Percentiles rank a stretch among this genome's conserved stretches.
These are phyloP conservation scores for Nitzschia palea DNA, from an alignment of 108 stramenopile genomes.

Conservation along the genomic window DNA sequence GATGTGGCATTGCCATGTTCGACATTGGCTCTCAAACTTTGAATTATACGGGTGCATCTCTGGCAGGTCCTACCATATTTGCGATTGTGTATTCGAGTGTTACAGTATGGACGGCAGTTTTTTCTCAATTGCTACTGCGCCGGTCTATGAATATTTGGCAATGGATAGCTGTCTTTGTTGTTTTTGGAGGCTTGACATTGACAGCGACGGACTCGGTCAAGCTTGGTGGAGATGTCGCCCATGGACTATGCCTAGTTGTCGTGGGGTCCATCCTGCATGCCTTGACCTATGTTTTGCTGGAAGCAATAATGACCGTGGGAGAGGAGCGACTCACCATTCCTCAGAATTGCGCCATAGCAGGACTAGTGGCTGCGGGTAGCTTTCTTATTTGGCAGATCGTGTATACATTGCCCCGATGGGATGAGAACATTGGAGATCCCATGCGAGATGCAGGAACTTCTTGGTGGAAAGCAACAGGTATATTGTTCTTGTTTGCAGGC, in stretches of 20 bases:
- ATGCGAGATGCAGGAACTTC: conserved; percentile 62
- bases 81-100: conserved; percentile 72
- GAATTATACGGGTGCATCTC: conserved; percentile 66
- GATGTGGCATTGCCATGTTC: conserved; percentile 52
- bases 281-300: conserved; percentile 70
- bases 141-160: conserved; percentile 44
- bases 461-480: conserved; percentile 7
- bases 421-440: conserved; percentile 45
- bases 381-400: conserved; percentile 67
- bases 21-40: conserved; percentile 59
- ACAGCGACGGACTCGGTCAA: conserved; percentile 49
- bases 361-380: conserved; percentile 33
- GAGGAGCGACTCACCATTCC: conserved; percentile 39
- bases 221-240: conserved; percentile 40
- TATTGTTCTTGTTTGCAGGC: conserved; percentile 30
- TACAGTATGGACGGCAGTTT: conserved; percentile 75
- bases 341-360: conserved; percentile 78
- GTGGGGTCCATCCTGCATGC: conserved; percentile 60
- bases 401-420: conserved; percentile 58
- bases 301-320: conserved; percentile 52
- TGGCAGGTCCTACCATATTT: conserved; percentile 76
- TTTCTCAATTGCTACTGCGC: conserved; percentile 47
- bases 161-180: conserved; percentile 53
- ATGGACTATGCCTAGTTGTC: conserved; percentile 49
- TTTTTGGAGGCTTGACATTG: conserved; percentile 58